Percentiles rank a stretch among this genome's conserved stretches.
Conservation (phyloP, 306 rosid species). For the Aeschynomene evenia region DNA sequence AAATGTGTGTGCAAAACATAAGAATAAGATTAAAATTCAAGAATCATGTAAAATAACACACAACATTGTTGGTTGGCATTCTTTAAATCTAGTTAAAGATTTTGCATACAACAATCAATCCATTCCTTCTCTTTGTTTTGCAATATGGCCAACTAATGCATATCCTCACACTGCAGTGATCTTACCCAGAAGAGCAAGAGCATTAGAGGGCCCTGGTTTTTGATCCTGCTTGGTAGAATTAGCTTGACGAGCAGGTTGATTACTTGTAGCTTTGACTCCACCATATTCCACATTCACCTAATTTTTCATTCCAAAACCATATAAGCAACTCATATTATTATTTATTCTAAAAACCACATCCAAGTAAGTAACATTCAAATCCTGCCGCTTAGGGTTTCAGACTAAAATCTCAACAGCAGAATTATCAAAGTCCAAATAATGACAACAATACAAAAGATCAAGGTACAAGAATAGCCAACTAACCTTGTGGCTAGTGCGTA, state of each 20-base stretch:
- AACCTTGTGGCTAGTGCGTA: conserved; percentile 82
- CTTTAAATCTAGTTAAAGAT: background rate
- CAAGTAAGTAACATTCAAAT: background rate
- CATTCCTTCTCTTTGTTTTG: background rate
- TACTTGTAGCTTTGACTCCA: conserved; percentile 46
- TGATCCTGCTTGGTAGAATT: conserved; percentile 37
- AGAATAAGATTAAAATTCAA: background rate
- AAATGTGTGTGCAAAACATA: background rate
- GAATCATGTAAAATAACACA: background rate
- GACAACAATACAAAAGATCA: background rate
- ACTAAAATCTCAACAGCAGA: background rate
- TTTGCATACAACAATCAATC: background rate
- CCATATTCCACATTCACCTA: conserved; percentile 75
- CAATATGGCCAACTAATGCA: background rate
- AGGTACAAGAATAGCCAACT: conserved; percentile 26
- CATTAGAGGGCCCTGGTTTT: conserved; percentile 51
- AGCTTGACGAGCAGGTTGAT: conserved; percentile 48
- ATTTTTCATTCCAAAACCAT: conserved; percentile 8
- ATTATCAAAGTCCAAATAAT: no score
- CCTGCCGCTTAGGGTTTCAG: background rate
- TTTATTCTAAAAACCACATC: background rate
- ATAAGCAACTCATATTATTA: background rate
- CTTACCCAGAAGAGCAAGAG: conserved; percentile 83
- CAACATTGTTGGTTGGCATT: background rate
- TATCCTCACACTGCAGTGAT: background rate